Evolutionary conservation across 192 early-diverging fungal genomes (phyloP), one percentile per base, ranked within the genome.

Genomic region (Jimgerdemannia lactiflua): DNA sequence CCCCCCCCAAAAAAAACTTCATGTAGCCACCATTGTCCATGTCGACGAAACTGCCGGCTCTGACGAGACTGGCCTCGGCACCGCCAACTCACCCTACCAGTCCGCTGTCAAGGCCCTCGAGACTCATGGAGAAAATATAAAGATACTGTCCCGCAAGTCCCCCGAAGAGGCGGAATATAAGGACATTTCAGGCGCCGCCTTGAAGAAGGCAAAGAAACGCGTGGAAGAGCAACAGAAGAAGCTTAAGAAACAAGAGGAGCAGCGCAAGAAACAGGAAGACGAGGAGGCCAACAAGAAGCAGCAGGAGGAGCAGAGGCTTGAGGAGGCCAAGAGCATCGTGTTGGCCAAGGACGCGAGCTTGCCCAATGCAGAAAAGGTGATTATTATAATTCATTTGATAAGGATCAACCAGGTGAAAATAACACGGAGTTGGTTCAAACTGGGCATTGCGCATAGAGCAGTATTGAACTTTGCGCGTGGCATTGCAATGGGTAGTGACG

Each of bases 181-280:
- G 65, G 87, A 91, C 66, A 92, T 94, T 78, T 93, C 95, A n/a
- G 91, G 89, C 43, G 89, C 97, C 67, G 96, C 94, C 8, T 78
- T 97, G 70, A 99, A 99, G 88, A 99, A 99, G 82, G 93, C 93
- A 6, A 89, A 92, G 76, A 94, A 93, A 83, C 85, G 85, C 42
- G 81, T 91, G 73, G 91, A 86, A 67, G 83, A 88, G 65, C 78
- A 87, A 19, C 71, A 83, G 71, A 91, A 89, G 82, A 95, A 95
- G 87, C 90, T 89, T 43, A 89, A 91, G 85, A 97, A 98, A 88
- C 78, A 87, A 64, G 90, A 91, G 39, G 95, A 93, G 80, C 91
- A 96, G 81, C 83, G 81, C 40, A 84, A 86, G 59, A 94, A 91
- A 76, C 83, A 92, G 79, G 89, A 83, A 39, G 87, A 88, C 43